Base-by-base conservation (phyloP, 2,329 filamentous ascomycete genomes). In the Fusarium verticillioides region DNA sequence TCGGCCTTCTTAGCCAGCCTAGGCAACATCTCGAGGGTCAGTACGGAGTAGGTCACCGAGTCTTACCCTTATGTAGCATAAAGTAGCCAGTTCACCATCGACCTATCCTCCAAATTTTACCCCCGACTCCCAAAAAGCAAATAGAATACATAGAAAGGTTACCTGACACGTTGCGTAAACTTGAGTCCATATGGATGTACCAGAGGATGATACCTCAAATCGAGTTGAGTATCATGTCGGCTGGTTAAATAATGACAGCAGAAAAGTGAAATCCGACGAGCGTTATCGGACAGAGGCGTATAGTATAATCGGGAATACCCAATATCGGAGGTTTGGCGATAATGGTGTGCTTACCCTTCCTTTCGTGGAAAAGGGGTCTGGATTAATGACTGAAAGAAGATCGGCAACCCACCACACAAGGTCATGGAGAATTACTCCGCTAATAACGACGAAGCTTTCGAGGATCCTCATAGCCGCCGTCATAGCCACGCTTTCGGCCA, bases 401-500 rank as follows among this genome's bases (percentile, higher is more conserved):
- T 66, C 72, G 63, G 69, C 72, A 76, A 75, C 77, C 76, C 75
- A 77, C 77, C 75, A 71, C 69, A 70, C 50, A 39, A 37, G 63
- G 61, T 65, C 59, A 62, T 40, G 56, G 50, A 66, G 57, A 30
- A 54, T 52, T 32, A 43, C 40, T 21, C 36, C 34, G 46, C 76
- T 67, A 91, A 83, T 92, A 92, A 73, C 90, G 88, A 73, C 90
- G 89, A 70, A 91, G 80, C 82, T 92, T 92, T 66, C 89, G 83
- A 56, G 90, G 89, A 82, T 97, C 95, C 79, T 97, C 94, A 84
- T 95, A 92, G 74, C 90, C 89, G 60, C 92, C 93, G 59, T 97
- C 95, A 82, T 93, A 94, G 59, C 91, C 87, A 80, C 92, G 90
- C 86, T 93, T 89, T 80, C 89, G 83, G 82, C 84, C 75, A 58